Percentiles rank a stretch among this genome's conserved stretches.
Evolutionary conservation across 257 asterid species (phyloP).

Genomic region (Plantago ovata): DNA sequence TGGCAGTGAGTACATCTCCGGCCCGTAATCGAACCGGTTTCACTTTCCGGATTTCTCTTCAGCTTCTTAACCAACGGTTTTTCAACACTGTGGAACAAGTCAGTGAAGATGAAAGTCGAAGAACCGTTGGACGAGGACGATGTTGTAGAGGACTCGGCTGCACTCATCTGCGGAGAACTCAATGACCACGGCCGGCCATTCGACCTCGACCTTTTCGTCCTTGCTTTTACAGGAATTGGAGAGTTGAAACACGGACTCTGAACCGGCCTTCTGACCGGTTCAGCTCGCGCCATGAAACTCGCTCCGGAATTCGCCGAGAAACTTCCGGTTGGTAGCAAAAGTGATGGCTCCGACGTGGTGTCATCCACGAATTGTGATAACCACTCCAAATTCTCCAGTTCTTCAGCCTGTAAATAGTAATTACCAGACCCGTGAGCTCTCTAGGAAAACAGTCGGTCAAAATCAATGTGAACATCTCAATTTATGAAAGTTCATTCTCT

Average conservation of each 20-base stretch:
- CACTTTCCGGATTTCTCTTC: constrained; percentile 39
- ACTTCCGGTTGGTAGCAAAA: constrained; percentile 41
- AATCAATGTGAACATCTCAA: background rate
- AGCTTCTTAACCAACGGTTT: constrained; percentile 52
- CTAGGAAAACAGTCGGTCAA: background rate
- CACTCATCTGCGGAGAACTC: constrained; percentile 37
- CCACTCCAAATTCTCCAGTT: constrained; percentile 80
- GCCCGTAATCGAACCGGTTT: constrained; percentile 38
- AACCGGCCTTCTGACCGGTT: constrained; percentile 28
- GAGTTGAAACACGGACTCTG: constrained; percentile 33
- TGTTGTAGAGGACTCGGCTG: constrained; percentile 36
- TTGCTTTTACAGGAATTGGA: constrained; percentile 39
- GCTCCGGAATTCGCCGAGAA: constrained; percentile 30
- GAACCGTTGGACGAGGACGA: constrained; percentile 47
- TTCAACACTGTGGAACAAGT: constrained; percentile 35
- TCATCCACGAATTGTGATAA: constrained; percentile 74
- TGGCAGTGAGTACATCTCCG: constrained; percentile 74
- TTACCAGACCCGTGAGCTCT: no score
- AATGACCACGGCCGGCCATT: constrained; percentile 43
- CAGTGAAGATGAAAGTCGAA: constrained; percentile 20
- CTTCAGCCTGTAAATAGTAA: constrained; percentile 75
- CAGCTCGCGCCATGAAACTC: constrained; percentile 21
- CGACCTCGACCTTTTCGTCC: constrained; percentile 49
- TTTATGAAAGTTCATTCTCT: no score
- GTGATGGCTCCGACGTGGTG: constrained; percentile 42